Evolutionary conservation across 805 yeast genomes (phyloP).

Genomic region (Scheffersomyces ergatensis): DNA sequence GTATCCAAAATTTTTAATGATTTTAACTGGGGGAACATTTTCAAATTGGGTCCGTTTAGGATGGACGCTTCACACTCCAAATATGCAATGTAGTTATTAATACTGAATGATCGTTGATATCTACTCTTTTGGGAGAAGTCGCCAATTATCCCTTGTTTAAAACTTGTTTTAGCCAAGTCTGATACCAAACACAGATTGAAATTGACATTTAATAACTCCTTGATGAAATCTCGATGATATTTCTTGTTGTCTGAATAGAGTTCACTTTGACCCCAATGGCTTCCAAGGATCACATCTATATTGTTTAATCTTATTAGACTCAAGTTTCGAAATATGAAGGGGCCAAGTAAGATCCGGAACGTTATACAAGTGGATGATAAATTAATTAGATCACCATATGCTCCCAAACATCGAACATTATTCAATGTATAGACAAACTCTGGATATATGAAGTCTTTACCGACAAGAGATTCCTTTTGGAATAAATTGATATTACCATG

Average conservation of each 20-base stretch:
- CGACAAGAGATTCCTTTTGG: not conserved
- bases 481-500: conserved; percentile 6
- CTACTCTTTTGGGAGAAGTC: conserved; percentile 11
- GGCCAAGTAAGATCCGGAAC: conserved; percentile 18
- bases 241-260: conserved; percentile 15
- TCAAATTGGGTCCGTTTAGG: conserved; percentile 12
- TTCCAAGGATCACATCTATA: conserved; percentile 21
- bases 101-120: conserved; percentile 13
- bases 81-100: conserved; percentile 15
- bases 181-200: conserved; percentile 13
- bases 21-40: conserved; percentile 15
- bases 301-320: conserved; percentile 27
- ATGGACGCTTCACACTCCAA: conserved; percentile 22
- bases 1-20: conserved; percentile 19
- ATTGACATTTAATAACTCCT: conserved; percentile 14
- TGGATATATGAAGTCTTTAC: conserved; percentile 2
- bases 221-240: conserved; percentile 15
- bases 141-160: conserved; percentile 10
- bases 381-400: conserved; percentile 12
- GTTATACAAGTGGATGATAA: conserved; percentile 22
- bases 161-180: conserved; percentile 18
- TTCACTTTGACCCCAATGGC: conserved; percentile 16
- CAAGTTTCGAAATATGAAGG: conserved; percentile 14
- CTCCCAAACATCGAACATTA: conserved; percentile 4
- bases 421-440: conserved; percentile 8